Percentiles rank a stretch among this genome's conserved stretches.
Conservation (phyloP, 441 rosid species). For the Erysimum cheiri region DNA sequence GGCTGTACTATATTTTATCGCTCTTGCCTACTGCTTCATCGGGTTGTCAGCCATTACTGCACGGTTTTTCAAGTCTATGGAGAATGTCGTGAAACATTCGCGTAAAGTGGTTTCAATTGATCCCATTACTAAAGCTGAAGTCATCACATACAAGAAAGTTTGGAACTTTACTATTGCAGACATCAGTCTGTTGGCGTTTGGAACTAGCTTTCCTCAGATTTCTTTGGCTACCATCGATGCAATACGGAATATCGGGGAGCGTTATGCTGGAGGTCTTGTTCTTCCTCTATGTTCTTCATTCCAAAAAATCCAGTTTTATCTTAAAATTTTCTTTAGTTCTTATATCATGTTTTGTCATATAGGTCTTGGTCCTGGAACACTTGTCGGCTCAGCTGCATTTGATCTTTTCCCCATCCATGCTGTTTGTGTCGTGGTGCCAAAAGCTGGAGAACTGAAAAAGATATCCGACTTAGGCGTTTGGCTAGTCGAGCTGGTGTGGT, state of each 20-base stretch:
- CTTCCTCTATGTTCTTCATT: not conserved
- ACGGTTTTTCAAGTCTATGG: conserved; percentile 88
- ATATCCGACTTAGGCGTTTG: conserved; percentile 93
- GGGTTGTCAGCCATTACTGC: conserved; percentile 92
- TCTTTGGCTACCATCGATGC: conserved; percentile 94
- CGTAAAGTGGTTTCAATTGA: conserved; percentile 72
- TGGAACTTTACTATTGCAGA: conserved; percentile 96
- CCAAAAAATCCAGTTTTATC: not conserved
- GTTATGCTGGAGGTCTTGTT: conserved; percentile 81
- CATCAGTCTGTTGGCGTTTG: conserved; percentile 85
- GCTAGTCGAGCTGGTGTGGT: conserved; percentile 96
- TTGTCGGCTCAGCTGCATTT: conserved; percentile 97
- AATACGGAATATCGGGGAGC: conserved; percentile 67
- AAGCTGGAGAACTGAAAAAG: conserved; percentile 92
- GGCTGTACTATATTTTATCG: conserved; percentile 60
- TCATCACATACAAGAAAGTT: conserved; percentile 66
- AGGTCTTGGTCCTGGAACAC: conserved; percentile 99
- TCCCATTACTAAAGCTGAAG: conserved; percentile 58
- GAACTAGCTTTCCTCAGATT: conserved; percentile 97
- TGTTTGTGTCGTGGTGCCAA: conserved; percentile 92
- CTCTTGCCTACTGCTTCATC: conserved; percentile 81
- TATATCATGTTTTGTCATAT: conserved; percentile 20
- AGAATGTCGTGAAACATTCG: conserved; percentile 85
- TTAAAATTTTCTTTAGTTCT: not conserved
- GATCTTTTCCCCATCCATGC: conserved; percentile 97